Evolutionary conservation across 306 rosid genomes (phyloP), one percentile per base, ranked within the genome.

Genomic region (Nissolia schottii): DNA sequence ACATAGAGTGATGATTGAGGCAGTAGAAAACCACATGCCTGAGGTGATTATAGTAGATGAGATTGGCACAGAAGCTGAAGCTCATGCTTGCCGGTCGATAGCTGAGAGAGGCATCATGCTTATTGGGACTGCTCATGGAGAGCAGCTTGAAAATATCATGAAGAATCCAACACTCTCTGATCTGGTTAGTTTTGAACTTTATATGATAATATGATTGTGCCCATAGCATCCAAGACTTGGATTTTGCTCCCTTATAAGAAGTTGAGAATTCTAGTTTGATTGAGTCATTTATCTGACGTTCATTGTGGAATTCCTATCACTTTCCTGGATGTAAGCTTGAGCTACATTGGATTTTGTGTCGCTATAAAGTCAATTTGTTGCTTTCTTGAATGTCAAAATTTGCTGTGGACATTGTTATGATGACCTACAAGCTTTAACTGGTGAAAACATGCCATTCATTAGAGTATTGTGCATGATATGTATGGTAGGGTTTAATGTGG

Each of bases 11-110:
- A 88, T 84, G 94, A 64, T 86, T 57, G 94, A 88, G 87, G 89
- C 94, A 43, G 94, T 88, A 32, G 89, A 86, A 81, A 88, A 88
- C 73, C 94, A 88, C 80, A 86, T 84, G 91, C 94, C 94, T 76
- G 85, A 86, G 82, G 94, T 82, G 78, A 82, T 88, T 72, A 77
- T 88, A 73, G 91, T 88, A 4, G 91, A 88, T 80, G 94, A 88
- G 84, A 86, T 88, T 75, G 89, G 91, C 70, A 86, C 91, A 20
- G 79, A 84, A 78, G 82, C 89, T 50, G 94, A 88, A 82, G 87
- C 89, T 73, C 80, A 68, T 78, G 91, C 94, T 69, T 88, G 90
- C 79, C 89, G 89, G 77, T 80, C 87, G 5, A 86, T 86, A 55
- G 87, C 87, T 22, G 83, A 84, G 85, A 83, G 91, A 69, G 94